phyloP scores from a whole-genome alignment of 176 grass and related monocot genomes.

The Rhynchospora pubera region DNA sequence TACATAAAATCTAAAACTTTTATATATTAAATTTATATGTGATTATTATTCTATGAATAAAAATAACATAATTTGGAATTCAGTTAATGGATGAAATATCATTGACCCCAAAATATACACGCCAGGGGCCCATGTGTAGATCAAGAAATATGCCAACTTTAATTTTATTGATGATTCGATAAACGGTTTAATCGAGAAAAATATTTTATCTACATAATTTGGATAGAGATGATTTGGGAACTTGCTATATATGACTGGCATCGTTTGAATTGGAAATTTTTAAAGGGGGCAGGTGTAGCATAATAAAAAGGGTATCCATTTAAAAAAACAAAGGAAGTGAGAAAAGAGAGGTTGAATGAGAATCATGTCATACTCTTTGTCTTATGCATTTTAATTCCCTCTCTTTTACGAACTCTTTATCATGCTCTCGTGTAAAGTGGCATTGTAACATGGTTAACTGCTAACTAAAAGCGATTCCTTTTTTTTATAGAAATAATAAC shows the following conservation, averaged over 20 bases:
- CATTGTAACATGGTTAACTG: slow-evolving; percentile 11
- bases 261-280: slow-evolving; percentile 3
- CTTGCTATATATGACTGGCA: background rate
- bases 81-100: too few species aligned
- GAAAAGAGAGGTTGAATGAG: background rate
- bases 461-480: background rate
- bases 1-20: too few species aligned
- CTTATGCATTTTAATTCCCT: background rate
- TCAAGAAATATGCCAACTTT: background rate
- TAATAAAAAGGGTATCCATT: background rate
- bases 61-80: too few species aligned
- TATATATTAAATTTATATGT: too few species aligned
- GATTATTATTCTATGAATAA: too few species aligned
- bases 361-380: slow-evolving; percentile 12
- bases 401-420: background rate
- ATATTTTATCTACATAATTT: background rate
- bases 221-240: slow-evolving; percentile 5
- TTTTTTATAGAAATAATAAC: background rate
- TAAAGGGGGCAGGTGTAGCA: background rate
- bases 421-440: slow-evolving; percentile 20
- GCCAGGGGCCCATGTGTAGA: too few species aligned
- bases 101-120: too few species aligned
- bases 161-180: background rate
- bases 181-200: background rate
- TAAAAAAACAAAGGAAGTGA: background rate